Evolutionary conservation across 2,329 filamentous ascomycete genomes (phyloP), one percentile per base, ranked within the genome.

Genomic region (Monosporascus sp.): DNA sequence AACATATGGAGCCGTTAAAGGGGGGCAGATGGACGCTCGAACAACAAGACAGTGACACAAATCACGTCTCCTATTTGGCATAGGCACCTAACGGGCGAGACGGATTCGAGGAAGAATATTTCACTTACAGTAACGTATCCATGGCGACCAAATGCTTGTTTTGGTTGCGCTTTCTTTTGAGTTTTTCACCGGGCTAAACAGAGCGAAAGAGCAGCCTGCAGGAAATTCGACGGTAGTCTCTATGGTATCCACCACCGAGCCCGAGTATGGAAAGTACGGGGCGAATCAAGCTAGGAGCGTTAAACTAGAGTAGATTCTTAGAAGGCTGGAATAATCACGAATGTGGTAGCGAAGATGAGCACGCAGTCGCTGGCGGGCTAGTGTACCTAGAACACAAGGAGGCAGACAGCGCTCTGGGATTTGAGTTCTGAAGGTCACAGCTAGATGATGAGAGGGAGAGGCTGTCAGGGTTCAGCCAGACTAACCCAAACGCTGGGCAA

Each of bases 81-180:
- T 24, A 43, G 20, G 19, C 24, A 46, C 43, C 22, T 47, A 55
- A 52, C 20, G 27, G 47, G 24, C 48, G 49, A 52, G 51, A 46
- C 49, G 46, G 56, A 52, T n/a, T 52, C 44, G 57, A 55, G 45
- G 52, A 51, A 56, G 52, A 44, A 53, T 40, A 54, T 55, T 57
- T 22, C 51, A 80, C 81, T 71, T 74, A 84, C 80, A 85, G 73
- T 63, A 85, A 68, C 55, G 82, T 85, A 68, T 85, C 82, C 82
- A 85, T 85, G 52, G 51, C 65, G 60, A 50, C 24, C 20, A 50
- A 47, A 20, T 31, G 31, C 37, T 47, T 44, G 35, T 27, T 50
- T 37, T 20, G 24, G 27, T 31, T 46, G 48, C 22, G 40, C 38
- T 58, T 48, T 37, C 49, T 50, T 44, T 53, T 48, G n/a, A 41